These are phyloP conservation scores for Dendrocalamus latiflorus DNA, from an alignment of 202 grass and related monocot genomes.

Conservation along the genomic window DNA sequence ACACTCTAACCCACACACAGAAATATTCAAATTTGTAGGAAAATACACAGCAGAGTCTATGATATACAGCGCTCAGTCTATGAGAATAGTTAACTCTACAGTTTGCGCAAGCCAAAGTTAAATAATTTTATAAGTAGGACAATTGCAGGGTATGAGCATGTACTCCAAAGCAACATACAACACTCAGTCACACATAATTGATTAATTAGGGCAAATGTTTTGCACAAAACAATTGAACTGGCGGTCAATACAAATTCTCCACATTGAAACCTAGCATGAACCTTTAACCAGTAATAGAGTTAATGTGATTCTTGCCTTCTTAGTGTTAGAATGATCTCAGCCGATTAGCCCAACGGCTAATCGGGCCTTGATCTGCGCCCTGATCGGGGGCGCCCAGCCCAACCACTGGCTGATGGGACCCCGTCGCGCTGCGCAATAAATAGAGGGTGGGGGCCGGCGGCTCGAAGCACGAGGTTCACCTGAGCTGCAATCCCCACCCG, in stretches of 20 bases:
- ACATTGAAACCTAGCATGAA: conserved; percentile 12
- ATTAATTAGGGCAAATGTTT: background rate
- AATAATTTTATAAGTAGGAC: background rate
- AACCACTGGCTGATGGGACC: no score
- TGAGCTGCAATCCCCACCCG: no score
- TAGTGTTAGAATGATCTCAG: no score
- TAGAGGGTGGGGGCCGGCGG: no score
- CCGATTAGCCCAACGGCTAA: no score
- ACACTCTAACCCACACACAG: background rate
- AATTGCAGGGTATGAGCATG: background rate
- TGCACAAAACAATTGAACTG: background rate
- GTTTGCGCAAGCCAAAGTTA: background rate
- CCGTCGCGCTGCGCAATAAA: no score
- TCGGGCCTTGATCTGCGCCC: no score
- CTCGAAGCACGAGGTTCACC: no score
- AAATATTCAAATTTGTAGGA: background rate
- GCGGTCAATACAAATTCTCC: background rate
- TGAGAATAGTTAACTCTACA: background rate
- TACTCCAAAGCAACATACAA: background rate
- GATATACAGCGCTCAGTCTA: background rate
- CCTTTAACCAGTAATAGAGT: background rate
- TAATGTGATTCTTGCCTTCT: background rate
- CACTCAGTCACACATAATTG: no score
- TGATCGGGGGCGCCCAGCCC: no score
- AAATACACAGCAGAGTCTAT: background rate